A percentile compares a stretch with the other conserved stretches of the same genome.
Conservation (phyloP, 306 rosid species). For the Trifolium fragiferum region DNA sequence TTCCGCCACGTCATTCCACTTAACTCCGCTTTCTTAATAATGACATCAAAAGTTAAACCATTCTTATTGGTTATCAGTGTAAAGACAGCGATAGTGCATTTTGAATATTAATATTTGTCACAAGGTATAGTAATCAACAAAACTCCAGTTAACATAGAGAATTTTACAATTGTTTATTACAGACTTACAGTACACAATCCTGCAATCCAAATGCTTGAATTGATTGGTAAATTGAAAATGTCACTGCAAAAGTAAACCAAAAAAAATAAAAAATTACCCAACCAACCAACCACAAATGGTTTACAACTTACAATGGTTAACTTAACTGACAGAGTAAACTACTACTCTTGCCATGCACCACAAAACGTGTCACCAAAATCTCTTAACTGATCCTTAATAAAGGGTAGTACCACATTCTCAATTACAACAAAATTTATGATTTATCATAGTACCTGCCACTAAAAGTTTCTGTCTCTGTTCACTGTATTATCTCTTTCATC, state of each 20-base stretch:
- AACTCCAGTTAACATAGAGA: too few relatives aligned
- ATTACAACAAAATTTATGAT: conserved; percentile 17
- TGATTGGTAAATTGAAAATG: background rate
- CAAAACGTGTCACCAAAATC: conserved; percentile 47
- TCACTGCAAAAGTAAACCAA: background rate
- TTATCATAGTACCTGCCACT: conserved; percentile 43
- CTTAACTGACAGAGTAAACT: background rate
- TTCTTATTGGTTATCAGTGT: too few relatives aligned
- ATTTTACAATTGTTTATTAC: too few relatives aligned
- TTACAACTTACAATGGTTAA: conserved; percentile 10
- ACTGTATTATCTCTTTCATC: conserved; percentile 33
- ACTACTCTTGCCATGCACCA: conserved; percentile 19
- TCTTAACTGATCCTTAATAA: conserved; percentile 12
- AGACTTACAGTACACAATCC: background rate
- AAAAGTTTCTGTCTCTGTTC: conserved; percentile 35
- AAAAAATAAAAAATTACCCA: background rate
- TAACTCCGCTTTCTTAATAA: too few relatives aligned
- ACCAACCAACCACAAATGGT: conserved; percentile 1
- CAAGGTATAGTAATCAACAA: too few relatives aligned
- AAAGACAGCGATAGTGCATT: too few relatives aligned
- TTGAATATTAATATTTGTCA: too few relatives aligned
- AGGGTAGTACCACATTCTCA: conserved; percentile 17
- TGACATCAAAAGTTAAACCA: too few relatives aligned
- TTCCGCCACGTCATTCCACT: too few relatives aligned
- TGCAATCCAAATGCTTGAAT: background rate